Evolutionary conservation across 2,329 filamentous ascomycete genomes (phyloP), one percentile per base, ranked within the genome.

Genomic region (Dryadomyces quercivorus): DNA sequence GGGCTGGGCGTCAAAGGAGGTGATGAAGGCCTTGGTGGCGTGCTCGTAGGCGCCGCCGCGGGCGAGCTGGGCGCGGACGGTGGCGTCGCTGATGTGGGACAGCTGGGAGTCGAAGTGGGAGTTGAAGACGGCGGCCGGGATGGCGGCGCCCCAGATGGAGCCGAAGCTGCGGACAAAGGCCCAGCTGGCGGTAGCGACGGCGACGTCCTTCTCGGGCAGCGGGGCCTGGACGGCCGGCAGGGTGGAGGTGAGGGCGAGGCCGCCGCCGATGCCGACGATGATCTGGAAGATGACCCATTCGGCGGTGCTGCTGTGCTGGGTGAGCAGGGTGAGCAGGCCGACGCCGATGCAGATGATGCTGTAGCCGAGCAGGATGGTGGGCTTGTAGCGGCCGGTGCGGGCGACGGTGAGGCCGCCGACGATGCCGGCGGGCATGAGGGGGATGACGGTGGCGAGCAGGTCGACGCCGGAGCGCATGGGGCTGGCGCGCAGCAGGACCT

Each of bases 161-260:
- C 75, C 76, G 36, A 78, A 70, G 53, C 63, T 69, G 42, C 75
- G 69, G 55, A 75, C 61, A 55, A 78, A 79, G 0, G 65, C 61
- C 65, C 69, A 75, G 46, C 70, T 69, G 1, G 63, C 67, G 2
- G 70, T 70, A 0, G 70, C 68, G 1, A 65, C 54, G 1, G 70
- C 68, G 0, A 63, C 62, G 51, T 75, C 69, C 1, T 57, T 56
- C 9, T 74, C 70, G 1, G 61, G 42, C 1, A 73, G 58, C 0
- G 63, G 58, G 0, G 72, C 74, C 59, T 72, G 68, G 16, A 74
- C 64, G 0, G 75, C 70, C 0, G 75, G 71, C 2, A 74, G 67
- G 6, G 72, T 63, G 0, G 67, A 64, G 1, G 69, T 63, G 53
- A 71, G 65, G 38, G 61, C 63, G 42, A 67, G 60, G 20, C 70